Conservation (phyloP, 805 yeast species). For the Jamesozyma spencerorum region DNA sequence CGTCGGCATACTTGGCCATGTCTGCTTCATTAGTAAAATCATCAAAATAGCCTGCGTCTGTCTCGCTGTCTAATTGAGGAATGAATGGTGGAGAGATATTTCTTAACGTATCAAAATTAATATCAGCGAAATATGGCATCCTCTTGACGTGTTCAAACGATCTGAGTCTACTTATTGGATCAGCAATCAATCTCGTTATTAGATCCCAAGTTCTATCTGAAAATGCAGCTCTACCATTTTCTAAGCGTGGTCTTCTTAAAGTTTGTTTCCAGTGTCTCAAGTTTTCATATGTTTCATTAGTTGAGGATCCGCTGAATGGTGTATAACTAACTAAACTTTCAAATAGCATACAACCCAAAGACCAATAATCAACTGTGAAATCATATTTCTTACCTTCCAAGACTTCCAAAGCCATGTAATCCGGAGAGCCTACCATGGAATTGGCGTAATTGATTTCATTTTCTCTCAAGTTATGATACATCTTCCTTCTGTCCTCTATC, state of each 20-base stretch:
- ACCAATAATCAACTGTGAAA: constrained; percentile 97
- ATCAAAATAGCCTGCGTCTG: constrained; percentile 97
- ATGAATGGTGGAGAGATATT: constrained; percentile 82
- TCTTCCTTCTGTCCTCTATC: constrained; percentile 75
- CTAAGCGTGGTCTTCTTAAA: constrained; percentile 81
- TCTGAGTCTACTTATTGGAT: constrained; percentile 64
- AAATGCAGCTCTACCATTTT: constrained; percentile 83
- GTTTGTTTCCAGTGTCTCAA: constrained; percentile 88
- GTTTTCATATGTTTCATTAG: constrained; percentile 91
- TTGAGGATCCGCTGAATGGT: constrained; percentile 88
- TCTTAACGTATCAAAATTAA: constrained; percentile 68
- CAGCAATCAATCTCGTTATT: constrained; percentile 68
- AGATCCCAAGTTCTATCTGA: constrained; percentile 95
- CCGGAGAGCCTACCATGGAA: constrained; percentile 96
- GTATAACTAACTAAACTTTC: constrained; percentile 96
- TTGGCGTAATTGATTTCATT: constrained; percentile 78
- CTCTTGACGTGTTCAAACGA: constrained; percentile 72
- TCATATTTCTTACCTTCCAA: constrained; percentile 89
- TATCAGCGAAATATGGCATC: constrained; percentile 76
- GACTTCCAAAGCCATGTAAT: constrained; percentile 97
- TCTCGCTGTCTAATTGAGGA: constrained; percentile 93
- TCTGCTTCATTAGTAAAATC: constrained; percentile 94
- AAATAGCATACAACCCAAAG: constrained; percentile 92
- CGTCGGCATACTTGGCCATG: constrained; percentile 96
- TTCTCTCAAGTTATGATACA: constrained; percentile 71